A percentile compares a stretch with the other conserved stretches of the same genome.
Conservation (phyloP, 352 stramenopile species). For the Thalassiosira exigua region DNA sequence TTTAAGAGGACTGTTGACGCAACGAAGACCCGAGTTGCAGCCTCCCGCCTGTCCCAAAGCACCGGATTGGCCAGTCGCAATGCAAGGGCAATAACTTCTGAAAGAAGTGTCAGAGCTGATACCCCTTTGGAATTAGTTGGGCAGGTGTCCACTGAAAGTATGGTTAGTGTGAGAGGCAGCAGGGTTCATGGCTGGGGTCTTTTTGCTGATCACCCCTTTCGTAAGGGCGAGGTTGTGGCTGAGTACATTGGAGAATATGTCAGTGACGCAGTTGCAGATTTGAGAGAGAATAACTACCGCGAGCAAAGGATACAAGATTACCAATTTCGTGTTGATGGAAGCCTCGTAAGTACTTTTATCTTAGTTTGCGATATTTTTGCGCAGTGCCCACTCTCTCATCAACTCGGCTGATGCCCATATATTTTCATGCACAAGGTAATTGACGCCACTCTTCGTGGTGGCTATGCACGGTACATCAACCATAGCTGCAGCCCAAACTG, state of each 20-base stretch:
- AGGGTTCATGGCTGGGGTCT: slow-evolving; percentile 79
- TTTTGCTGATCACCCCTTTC: slow-evolving; percentile 77
- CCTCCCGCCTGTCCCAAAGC: slow-evolving; percentile 62
- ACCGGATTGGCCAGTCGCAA: slow-evolving; percentile 69
- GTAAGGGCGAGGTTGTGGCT: slow-evolving; percentile 75
- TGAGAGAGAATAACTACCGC: slow-evolving; percentile 72
- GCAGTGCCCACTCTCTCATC: no score
- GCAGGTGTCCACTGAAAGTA: slow-evolving; percentile 44
- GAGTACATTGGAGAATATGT: slow-evolving; percentile 84
- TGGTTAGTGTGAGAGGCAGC: slow-evolving; percentile 71
- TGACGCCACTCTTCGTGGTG: slow-evolving; percentile 92
- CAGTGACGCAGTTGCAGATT: slow-evolving; percentile 62
- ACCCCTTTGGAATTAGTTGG: slow-evolving; percentile 33
- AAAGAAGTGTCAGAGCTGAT: slow-evolving; percentile 19
- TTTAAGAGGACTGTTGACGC: slow-evolving; percentile 38
- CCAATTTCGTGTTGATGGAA: slow-evolving; percentile 74
- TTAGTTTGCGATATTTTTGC: no score
- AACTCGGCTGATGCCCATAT: no score
- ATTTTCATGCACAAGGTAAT: no score
- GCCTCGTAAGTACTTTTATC: slow-evolving; percentile 56
- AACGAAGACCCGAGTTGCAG: slow-evolving; percentile 53
- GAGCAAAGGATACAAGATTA: slow-evolving; percentile 76
- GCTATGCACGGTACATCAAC: slow-evolving; percentile 96
- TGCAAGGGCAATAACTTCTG: slow-evolving; percentile 40
- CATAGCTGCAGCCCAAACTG: slow-evolving; percentile 95